Base-by-base conservation (phyloP, 2,329 filamentous ascomycete species). In the Talaromyces sp. region DNA sequence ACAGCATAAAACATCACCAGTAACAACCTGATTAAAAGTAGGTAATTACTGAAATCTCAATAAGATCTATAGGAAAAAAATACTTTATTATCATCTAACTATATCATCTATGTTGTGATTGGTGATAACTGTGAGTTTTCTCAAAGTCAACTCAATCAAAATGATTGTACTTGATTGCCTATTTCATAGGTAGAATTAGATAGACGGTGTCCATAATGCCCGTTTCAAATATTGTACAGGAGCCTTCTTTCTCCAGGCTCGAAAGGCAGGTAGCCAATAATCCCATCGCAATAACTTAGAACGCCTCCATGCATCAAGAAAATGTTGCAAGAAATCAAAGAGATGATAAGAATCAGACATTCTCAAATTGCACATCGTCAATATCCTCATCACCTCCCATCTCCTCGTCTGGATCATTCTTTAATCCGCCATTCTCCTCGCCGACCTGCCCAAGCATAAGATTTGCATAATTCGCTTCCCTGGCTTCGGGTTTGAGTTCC, bases 291-390 rank as follows among this genome's bases (percentile, higher is more conserved):
- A 15, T 22, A 28, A 25, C 36, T n/a, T 36, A 25, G 7, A 58
- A 40, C 56, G 45, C 56, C 55, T 41, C 55, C 37, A 53, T 58
- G 50, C 54, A 55, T 45, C 45, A 25, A 52, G 22, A 33, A 33
- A 54, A 43, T n/a, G 2, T 21, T 40, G 33, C 39, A 33, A 5
- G 10, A 17, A 43, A 37, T 10, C 17, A 15, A 31, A n/a, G 13
- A 17, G n/a, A n/a, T n/a, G n/a, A n/a, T 33, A 41, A 36, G 9
- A 2, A 72, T 54, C 81, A 66, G n/a, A 92, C 88, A 72, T 91
- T 89, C 72, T 93, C 89, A 82, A 94, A 91, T 72, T 91, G 85
- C 58, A 87, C 78, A 55, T 86, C 85, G 39, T 88, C 88, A 10
- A 83, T 82, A 59, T 78, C 78, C 22, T 84, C 85, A 2, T 77